A percentile compares a stretch with the other conserved stretches of the same genome.
Conservation (phyloP, 2,329 filamentous ascomycete species). For the Scedosporium boydii region DNA sequence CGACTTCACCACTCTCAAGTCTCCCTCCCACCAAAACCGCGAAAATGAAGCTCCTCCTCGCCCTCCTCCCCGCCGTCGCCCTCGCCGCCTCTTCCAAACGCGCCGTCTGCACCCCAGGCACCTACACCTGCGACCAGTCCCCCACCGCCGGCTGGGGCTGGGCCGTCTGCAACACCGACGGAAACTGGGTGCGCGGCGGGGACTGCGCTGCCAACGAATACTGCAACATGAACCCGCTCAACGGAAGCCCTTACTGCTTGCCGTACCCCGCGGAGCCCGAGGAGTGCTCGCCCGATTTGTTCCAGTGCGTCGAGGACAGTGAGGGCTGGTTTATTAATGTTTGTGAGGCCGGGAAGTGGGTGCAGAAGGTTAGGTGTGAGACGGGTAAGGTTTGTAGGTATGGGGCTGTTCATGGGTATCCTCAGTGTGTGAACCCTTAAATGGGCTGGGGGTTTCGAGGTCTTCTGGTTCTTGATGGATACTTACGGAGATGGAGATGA, state of each 20-base stretch:
- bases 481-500: background rate
- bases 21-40: background rate
- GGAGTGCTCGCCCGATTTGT: slow-evolving; percentile 4
- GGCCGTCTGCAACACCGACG: slow-evolving; percentile 3
- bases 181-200: slow-evolving; percentile 5
- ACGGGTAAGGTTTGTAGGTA: slow-evolving; percentile 7
- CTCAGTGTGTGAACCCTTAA: slow-evolving; percentile 5
- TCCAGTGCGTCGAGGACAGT: slow-evolving; percentile 5
- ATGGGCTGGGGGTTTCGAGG: background rate
- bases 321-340: slow-evolving; percentile 8
- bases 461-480: background rate
- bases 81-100: background rate
- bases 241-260: slow-evolving; percentile 9
- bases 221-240: slow-evolving; percentile 10
- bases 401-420: slow-evolving; percentile 6
- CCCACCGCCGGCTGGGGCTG: slow-evolving; percentile 1
- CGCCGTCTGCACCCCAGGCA: slow-evolving; percentile 3
- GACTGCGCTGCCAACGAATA: slow-evolving; percentile 4
- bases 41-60: slow-evolving; percentile 3
- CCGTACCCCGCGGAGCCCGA: background rate
- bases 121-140: slow-evolving; percentile 2
- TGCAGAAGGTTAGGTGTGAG: background rate
- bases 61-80: slow-evolving; percentile 1
- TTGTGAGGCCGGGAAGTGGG: slow-evolving; percentile 5
- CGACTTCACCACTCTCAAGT: background rate